Evolutionary conservation across 2,329 filamentous ascomycete genomes (phyloP), one percentile per base, ranked within the genome.

Genomic region (Sclerotinia minor): DNA sequence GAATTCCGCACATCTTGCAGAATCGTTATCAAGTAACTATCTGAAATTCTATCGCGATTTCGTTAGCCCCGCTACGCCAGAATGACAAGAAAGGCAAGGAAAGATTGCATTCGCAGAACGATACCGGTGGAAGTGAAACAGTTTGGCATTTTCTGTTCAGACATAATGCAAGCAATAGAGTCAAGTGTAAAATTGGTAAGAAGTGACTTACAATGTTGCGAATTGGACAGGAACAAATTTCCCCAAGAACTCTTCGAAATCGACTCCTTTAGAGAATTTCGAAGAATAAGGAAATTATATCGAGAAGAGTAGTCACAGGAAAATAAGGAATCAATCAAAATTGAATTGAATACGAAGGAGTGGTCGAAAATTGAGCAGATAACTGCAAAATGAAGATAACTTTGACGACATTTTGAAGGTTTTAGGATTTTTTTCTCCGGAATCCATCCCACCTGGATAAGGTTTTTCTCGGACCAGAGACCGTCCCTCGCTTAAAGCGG

Each of bases 1-100:
- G 80, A 72, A 89, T 86, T 74, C 86, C 86, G 78, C 86, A 89
- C 86, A 89, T 89, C 70, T 76, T 77, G 74, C 59, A 19, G 24
- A 26, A 44, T 24, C 32, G 21, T 53, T 45, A 35, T 21, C 26
- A 59, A 45, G 32, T 53, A 47, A 47, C 8, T 50, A 29, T 17
- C 38, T 45, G 49, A n/a, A 41, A 53, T 52, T 8, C 68, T 70
- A 38, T 53, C 50, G 1, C 6, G 15, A 63, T 32, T n/a, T 9
- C 15, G 64, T 72, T 58, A 72, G 71, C 35, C n/a, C 32, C 29
- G 35, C 21, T 7, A 29, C 54, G 38, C 38, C 35, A 29, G 9
- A 35, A 41, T 41, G 53, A 64, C 52, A 67, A 64, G 29, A 32
- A 38, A 17, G 61, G 49, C 47, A 35, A 41, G 35, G 44, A 19